Conservation (phyloP, 805 yeast genomes). For the Osmozyma mogii region DNA sequence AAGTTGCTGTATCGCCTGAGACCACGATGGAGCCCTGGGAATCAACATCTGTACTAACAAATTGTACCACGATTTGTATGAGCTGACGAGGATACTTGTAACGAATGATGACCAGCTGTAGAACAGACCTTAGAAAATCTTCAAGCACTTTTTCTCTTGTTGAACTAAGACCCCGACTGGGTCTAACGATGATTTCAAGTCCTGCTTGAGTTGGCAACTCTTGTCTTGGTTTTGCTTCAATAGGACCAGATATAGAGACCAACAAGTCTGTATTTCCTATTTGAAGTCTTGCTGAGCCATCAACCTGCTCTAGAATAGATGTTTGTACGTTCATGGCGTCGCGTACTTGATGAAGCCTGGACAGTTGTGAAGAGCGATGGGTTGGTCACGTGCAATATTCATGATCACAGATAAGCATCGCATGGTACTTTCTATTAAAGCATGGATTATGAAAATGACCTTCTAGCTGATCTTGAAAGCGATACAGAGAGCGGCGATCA, state of each 20-base stretch:
- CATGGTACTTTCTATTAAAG: too few species aligned
- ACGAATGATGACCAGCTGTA: conserved; percentile 53
- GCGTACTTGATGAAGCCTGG: too few species aligned
- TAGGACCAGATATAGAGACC: conserved; percentile 83
- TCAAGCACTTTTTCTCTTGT: conserved; percentile 74
- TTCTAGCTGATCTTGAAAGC: conserved; percentile 35
- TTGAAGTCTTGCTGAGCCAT: conserved; percentile 66
- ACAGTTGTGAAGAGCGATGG: too few species aligned
- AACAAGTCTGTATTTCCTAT: conserved; percentile 51
- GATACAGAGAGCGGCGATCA: conserved; percentile 17
- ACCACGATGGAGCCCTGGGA: conserved; percentile 8
- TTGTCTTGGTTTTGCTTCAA: conserved; percentile 75
- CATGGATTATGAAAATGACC: conserved; percentile 32
- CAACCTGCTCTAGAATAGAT: conserved; percentile 49
- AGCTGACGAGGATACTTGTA: conserved; percentile 70
- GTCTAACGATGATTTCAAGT: conserved; percentile 71
- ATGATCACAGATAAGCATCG: too few species aligned
- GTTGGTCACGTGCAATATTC: too few species aligned
- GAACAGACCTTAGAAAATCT: conserved; percentile 55
- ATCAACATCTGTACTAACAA: conserved; percentile 23
- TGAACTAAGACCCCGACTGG: conserved; percentile 66
- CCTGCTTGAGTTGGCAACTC: conserved; percentile 76
- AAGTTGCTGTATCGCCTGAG: conserved; percentile 11
- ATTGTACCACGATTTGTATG: conserved; percentile 36
- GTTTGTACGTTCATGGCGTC: conserved; percentile 17